Evolutionary conservation across 192 early-diverging fungal species (phyloP).

Genomic region (Coemansia sp.): DNA sequence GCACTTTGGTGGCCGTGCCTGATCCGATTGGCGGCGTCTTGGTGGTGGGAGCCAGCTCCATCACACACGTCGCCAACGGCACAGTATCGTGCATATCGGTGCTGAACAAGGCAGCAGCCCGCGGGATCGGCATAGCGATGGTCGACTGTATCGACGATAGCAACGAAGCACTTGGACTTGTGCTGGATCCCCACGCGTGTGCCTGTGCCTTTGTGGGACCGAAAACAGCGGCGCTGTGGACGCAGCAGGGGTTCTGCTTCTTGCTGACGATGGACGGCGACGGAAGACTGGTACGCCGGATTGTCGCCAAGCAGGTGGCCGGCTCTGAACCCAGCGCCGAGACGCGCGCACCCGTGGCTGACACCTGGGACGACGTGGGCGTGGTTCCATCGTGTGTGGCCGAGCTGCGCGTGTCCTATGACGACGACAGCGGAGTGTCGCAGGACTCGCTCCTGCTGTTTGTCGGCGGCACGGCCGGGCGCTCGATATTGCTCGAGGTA

Average conservation of each 20-base stretch:
- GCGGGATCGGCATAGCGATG: conserved; percentile 63
- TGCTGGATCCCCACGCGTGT: conserved; percentile 66
- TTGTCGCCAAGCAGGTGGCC: conserved; percentile 58
- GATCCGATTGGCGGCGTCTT: conserved; percentile 87
- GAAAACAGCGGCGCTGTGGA: conserved; percentile 71
- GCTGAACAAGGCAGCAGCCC: conserved; percentile 75
- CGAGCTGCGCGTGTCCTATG: conserved; percentile 18
- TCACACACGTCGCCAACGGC: conserved; percentile 87
- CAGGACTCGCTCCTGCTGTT: conserved; percentile 31
- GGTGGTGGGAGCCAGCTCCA: conserved; percentile 74
- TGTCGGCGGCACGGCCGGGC: conserved; percentile 40
- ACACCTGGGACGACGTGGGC: conserved; percentile 35
- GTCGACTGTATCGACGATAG: conserved; percentile 55
- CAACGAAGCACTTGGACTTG: conserved; percentile 64
- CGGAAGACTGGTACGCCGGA: conserved; percentile 79
- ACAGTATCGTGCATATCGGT: conserved; percentile 58
- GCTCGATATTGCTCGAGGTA: conserved; percentile 45
- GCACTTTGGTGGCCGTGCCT: conserved; percentile 71
- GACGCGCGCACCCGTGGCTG: conserved; percentile 14
- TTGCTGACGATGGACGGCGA: conserved; percentile 69
- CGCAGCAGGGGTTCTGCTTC: conserved; percentile 74
- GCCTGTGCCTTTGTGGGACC: conserved; percentile 67
- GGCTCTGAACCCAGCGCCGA: conserved; percentile 19
- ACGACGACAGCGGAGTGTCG: conserved; percentile 20
- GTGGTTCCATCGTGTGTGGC: conserved; percentile 38